Evolutionary conservation across 225 moss, liverwort and hornwort genomes (phyloP), one percentile per base, ranked within the genome.

Genomic region (Polytrichum formosum): DNA sequence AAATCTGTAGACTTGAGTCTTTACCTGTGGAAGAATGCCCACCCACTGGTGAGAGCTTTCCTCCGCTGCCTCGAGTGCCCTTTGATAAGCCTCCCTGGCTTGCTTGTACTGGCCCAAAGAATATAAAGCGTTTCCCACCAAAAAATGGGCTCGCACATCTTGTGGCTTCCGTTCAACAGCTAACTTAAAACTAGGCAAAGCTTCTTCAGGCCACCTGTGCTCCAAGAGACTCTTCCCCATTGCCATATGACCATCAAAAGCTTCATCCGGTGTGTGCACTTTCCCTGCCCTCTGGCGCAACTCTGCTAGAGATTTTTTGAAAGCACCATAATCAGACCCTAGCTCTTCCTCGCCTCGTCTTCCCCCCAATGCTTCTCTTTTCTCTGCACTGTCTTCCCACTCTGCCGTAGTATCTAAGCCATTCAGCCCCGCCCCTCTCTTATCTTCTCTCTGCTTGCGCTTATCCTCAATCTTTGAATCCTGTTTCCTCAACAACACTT

Each of bases 201-300:
- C 89, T 73, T 98, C 98, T 37, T 77, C 71, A 60, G 88, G 75
- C 90, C 94, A 92, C 30, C 89, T 86, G 77, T 94, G 98, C 76
- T 94, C 98, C 70, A 85, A 88, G 18, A 98, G 77, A 58, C 90
- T 91, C 82, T 93, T 92, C 22, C 98, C 98, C 76, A 91, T 85
- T 18, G 94, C 94, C 86, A 94, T 91, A 73, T 98, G 98, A 6
- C 90, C 87, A 87, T 98, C 98, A 64, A 98, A 94, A 18, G 92
- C 93, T 61, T 89, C 73, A n/a, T 89, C 86, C 61, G 89, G 89
- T n/a, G 83, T 81, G 55, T 84, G 84, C 29, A 83, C 86, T 60
- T 69, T 79, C 29, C 80, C 88, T 20, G 94, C 88, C 78, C 70
- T 87, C 60, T 86, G 80, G 70, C 92, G 88, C 61, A 87, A 80